A percentile compares a stretch with the other conserved stretches of the same genome.
Evolutionary conservation across 805 yeast genomes (phyloP).

Genomic region (Saturnispora hagleri): DNA sequence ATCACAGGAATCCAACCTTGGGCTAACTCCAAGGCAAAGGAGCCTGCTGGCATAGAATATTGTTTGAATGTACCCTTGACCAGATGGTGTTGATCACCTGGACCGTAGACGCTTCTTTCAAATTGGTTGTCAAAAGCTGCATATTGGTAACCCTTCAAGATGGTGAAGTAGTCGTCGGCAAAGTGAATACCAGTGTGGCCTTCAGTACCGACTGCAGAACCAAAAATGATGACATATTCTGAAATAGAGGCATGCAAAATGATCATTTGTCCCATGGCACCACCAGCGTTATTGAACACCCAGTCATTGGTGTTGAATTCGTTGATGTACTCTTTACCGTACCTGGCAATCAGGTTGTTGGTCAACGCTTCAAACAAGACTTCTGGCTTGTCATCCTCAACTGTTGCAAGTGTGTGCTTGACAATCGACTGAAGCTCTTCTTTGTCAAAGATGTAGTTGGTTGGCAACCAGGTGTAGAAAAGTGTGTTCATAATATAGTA

Average conservation of each 20-base stretch:
- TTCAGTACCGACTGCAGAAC: slow-evolving; percentile 89
- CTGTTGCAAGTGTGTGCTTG: slow-evolving; percentile 40
- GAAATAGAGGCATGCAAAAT: slow-evolving; percentile 90
- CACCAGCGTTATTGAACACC: slow-evolving; percentile 97
- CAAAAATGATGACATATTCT: slow-evolving; percentile 89
- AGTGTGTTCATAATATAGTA: slow-evolving; percentile 32
- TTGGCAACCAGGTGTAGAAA: slow-evolving; percentile 61
- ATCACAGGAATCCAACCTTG: slow-evolving; percentile 98
- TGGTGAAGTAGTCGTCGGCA: slow-evolving; percentile 96
- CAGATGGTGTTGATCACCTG: slow-evolving; percentile 85
- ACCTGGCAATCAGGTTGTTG: slow-evolving; percentile 45
- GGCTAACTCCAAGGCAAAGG: slow-evolving; percentile 89
- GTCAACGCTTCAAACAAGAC: slow-evolving; percentile 56
- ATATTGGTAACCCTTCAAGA: slow-evolving; percentile 66
- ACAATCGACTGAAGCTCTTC: slow-evolving; percentile 49
- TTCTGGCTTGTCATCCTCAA: slow-evolving; percentile 52
- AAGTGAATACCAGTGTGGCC: slow-evolving; percentile 95
- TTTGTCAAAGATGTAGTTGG: slow-evolving; percentile 61
- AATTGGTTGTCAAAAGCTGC: slow-evolving; percentile 64
- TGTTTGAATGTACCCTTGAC: slow-evolving; percentile 69
- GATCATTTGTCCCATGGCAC: slow-evolving; percentile 96
- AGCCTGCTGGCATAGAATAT: slow-evolving; percentile 73
- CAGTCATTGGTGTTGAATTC: slow-evolving; percentile 71
- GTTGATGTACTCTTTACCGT: slow-evolving; percentile 63
- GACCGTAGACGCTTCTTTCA: slow-evolving; percentile 59